Percentiles rank a stretch among this genome's conserved stretches.
These are phyloP conservation scores for Meira miltonrushii DNA, from an alignment of 1,284 basidiomycete genomes.

Conservation along the genomic window DNA sequence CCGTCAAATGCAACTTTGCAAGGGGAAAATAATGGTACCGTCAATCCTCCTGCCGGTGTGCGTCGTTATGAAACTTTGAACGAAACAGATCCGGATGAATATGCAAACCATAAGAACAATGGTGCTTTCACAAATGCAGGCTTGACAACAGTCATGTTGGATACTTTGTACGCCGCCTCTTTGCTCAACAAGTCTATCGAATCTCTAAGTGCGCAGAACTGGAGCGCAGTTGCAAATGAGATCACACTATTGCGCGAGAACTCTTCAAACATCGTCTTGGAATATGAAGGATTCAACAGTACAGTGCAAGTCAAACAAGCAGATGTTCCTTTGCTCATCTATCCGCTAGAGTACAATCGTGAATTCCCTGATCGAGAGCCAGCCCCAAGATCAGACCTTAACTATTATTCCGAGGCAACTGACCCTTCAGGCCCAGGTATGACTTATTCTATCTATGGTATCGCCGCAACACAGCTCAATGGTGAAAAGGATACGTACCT, in stretches of 20 bases:
- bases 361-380: not conserved
- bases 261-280: conserved; percentile 24
- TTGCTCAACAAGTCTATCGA: conserved; percentile 17
- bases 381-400: conserved; percentile 20
- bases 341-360: conserved; percentile 31
- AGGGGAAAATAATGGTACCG: not conserved
- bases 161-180: conserved; percentile 19
- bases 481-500: too few species aligned
- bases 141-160: conserved; percentile 21
- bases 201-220: conserved; percentile 17
- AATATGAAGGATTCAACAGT: conserved; percentile 36
- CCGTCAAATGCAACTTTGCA: too few species aligned
- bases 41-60: not conserved
- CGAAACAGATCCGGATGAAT: conserved; percentile 22
- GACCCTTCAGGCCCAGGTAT: conserved; percentile 34
- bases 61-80: not conserved
- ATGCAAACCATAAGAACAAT: conserved; percentile 23
- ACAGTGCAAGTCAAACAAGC: conserved; percentile 39
- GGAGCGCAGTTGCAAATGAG: conserved; percentile 23
- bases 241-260: conserved; percentile 16
- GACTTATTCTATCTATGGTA: conserved; percentile 36
- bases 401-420: conserved; percentile 29
- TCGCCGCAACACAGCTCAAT: conserved; percentile 17
- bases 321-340: conserved; percentile 38
- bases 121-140: conserved; percentile 35